Evolutionary conservation across 1,284 basidiomycete species (phyloP).

Genomic region (Rhodotorula sp.): DNA sequence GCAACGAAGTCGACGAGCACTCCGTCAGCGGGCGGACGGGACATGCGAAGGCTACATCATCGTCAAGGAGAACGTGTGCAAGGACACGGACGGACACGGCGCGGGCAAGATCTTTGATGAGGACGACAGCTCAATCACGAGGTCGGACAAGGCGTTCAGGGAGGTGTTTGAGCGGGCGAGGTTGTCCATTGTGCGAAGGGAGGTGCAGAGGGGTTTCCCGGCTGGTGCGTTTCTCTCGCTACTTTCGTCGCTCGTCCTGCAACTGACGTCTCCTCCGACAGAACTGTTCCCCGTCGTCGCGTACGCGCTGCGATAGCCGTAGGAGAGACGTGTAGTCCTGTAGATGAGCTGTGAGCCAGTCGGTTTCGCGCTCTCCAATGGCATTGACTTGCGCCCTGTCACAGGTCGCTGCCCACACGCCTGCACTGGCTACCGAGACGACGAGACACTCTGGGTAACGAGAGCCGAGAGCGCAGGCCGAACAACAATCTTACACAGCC

Average conservation of each 20-base stretch:
- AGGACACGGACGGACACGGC: slow-evolving; percentile 57
- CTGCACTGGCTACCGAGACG: no score
- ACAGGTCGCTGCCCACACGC: no score
- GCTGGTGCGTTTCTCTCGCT: slow-evolving; percentile 51
- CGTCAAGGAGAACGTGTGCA: slow-evolving; percentile 88
- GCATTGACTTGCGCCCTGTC: no score
- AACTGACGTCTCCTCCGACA: neutral
- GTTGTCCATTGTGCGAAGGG: slow-evolving; percentile 64
- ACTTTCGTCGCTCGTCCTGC: neutral
- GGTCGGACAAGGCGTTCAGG: slow-evolving; percentile 84
- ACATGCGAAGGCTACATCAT: slow-evolving; percentile 59
- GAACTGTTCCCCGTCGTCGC: slow-evolving; percentile 43
- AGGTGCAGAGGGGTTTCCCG: slow-evolving; percentile 72
- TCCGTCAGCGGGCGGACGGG: slow-evolving; percentile 52
- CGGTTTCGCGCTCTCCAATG: no score
- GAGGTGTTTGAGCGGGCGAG: slow-evolving; percentile 69
- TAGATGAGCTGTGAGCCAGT: no score
- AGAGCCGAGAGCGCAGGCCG: no score
- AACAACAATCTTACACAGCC: no score
- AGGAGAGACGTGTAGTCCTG: no score
- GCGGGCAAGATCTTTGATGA: slow-evolving; percentile 71
- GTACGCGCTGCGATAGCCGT: slow-evolving; percentile 30
- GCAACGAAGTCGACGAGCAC: slow-evolving; percentile 58
- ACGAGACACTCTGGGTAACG: no score
- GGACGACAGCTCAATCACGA: slow-evolving; percentile 81